phyloP scores from a whole-genome alignment of 225 moss, liverwort and hornwort genomes.

The Polytrichum commune region DNA sequence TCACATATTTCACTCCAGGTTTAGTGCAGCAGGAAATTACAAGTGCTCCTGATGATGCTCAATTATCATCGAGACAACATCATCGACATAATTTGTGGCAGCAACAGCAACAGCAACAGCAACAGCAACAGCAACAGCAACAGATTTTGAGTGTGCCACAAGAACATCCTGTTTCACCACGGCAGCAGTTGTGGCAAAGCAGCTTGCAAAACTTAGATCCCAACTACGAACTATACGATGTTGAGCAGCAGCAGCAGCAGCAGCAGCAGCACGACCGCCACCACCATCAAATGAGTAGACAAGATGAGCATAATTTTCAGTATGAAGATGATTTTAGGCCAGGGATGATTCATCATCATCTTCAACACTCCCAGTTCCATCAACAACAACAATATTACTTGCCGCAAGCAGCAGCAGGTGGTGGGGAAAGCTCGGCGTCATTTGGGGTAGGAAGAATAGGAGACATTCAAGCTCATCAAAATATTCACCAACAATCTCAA shows the following conservation, averaged over 20 bases:
- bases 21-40: constrained; percentile 1
- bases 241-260: not conserved
- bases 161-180: constrained; percentile 4
- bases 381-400: constrained; percentile 6
- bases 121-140: constrained; percentile 4
- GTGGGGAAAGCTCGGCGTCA: too few relatives aligned
- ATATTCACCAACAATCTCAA: not conserved
- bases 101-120: constrained; percentile 8
- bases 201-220: constrained; percentile 3
- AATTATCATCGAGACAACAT: not conserved
- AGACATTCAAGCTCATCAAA: constrained; percentile 6
- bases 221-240: not conserved
- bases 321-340: constrained; percentile 7
- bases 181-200: constrained; percentile 18
- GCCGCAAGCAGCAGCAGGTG: constrained; percentile 3
- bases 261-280: too few relatives aligned
- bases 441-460: too few relatives aligned
- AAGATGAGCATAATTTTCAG: constrained; percentile 2
- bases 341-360: constrained; percentile 5
- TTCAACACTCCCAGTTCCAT: constrained; percentile 8
- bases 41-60: not conserved
- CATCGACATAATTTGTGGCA: not conserved
- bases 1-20: constrained; percentile 16
- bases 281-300: not conserved
- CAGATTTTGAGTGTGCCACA: constrained; percentile 19